Conservation (phyloP, 208 protist species). For the Leishmania tarentolae region DNA sequence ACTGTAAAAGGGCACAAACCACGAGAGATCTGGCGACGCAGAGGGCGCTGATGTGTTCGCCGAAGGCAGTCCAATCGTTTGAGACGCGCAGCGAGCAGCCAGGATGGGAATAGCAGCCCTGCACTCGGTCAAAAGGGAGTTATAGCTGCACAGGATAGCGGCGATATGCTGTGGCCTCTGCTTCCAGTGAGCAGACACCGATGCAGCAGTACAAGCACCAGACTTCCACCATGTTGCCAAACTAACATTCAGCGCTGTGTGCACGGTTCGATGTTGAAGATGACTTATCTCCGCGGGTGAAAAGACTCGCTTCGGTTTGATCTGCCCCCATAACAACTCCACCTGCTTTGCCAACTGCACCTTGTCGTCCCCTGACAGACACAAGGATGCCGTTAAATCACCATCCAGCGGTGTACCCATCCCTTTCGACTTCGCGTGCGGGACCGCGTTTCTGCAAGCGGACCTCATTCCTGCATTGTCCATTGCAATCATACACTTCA, state of each 20-base stretch:
- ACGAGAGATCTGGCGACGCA: neutral
- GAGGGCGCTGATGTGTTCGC: neutral
- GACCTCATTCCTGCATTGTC: neutral
- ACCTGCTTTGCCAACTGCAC: neutral
- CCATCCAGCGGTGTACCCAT: neutral
- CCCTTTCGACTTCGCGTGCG: too few relatives aligned
- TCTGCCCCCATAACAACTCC: conserved; percentile 4
- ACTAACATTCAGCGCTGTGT: conserved; percentile 16
- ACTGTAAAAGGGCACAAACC: conserved; percentile 22
- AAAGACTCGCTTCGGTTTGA: neutral
- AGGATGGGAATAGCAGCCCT: neutral
- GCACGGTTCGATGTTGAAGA: conserved; percentile 14
- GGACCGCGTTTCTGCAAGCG: neutral
- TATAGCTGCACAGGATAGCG: conserved; percentile 7
- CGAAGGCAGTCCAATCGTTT: neutral
- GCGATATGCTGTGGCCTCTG: conserved; percentile 1
- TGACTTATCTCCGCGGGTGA: conserved; percentile 1
- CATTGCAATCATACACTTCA: neutral
- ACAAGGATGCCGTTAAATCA: neutral
- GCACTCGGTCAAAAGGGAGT: conserved; percentile 6
- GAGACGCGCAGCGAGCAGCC: neutral
- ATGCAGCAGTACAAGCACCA: neutral
- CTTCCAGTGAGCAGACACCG: neutral
- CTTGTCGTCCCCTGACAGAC: neutral
- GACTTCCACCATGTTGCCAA: conserved; percentile 11